These are phyloP conservation scores for Camelina hispida DNA, from an alignment of 345 rosid species.

Conservation along the genomic window DNA sequence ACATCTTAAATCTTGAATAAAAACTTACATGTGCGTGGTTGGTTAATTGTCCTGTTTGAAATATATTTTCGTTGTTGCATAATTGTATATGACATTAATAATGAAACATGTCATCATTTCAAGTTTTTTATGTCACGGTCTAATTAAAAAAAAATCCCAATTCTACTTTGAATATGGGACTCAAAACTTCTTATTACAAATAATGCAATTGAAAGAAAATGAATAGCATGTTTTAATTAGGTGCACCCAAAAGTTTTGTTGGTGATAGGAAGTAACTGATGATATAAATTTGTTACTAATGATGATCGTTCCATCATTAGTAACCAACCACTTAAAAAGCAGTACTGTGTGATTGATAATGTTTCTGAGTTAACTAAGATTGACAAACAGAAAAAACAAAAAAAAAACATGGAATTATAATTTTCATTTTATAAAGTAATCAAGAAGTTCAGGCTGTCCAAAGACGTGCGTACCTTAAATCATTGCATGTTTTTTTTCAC, in stretches of 20 bases:
- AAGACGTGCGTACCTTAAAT: conserved; percentile 31
- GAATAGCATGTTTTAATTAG: conserved; percentile 2
- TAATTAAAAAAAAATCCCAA: background rate
- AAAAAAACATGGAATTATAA: background rate
- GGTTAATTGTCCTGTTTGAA: conserved; percentile 14
- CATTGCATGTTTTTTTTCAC: conserved; percentile 27
- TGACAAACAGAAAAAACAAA: background rate
- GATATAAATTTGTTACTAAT: conserved; percentile 8
- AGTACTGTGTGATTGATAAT: background rate
- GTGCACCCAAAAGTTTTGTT: conserved; percentile 18
- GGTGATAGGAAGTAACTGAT: conserved; percentile 5
- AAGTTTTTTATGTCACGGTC: background rate
- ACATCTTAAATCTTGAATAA: conserved; percentile 18
- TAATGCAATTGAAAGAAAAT: conserved; percentile 17
- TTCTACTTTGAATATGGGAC: background rate
- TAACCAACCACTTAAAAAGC: background rate
- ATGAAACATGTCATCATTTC: conserved; percentile 1
- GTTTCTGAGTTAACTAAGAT: background rate
- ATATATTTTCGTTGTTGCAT: conserved; percentile 12
- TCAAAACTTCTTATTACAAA: background rate
- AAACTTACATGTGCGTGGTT: conserved; percentile 26
- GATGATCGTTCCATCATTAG: conserved; percentile 1
- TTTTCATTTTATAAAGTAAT: background rate
- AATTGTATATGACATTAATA: conserved; percentile 38
- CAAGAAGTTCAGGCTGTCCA: background rate